Percentiles rank a stretch among this genome's conserved stretches.
Conservation (phyloP, 306 rosid species). For the Prunus mongolica region DNA sequence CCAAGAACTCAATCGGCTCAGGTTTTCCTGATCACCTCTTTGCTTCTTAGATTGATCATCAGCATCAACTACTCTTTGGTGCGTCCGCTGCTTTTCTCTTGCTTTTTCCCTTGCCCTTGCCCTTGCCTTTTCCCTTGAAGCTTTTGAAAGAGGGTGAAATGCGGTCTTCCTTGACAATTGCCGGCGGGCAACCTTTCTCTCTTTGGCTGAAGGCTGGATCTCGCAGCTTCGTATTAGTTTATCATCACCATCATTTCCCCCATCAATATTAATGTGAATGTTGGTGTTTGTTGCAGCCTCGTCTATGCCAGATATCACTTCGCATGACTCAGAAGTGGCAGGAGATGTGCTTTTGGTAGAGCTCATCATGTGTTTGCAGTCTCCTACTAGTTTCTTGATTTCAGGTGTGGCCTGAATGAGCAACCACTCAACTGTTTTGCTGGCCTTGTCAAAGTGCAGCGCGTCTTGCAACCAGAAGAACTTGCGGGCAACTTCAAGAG, state of each 20-base stretch:
- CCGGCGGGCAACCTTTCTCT: neutral
- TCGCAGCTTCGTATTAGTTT: neutral
- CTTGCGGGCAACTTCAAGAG: constrained; percentile 66
- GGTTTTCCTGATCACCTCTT: neutral
- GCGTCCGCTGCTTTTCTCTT: constrained; percentile 29
- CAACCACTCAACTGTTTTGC: constrained; percentile 92
- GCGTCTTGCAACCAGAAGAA: constrained; percentile 83
- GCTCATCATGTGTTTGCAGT: neutral
- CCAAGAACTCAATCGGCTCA: constrained; percentile 41
- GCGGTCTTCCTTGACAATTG: constrained; percentile 28
- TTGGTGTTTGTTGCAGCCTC: neutral
- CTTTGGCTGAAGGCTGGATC: neutral
- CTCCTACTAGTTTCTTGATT: constrained; percentile 52
- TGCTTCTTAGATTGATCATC: neutral
- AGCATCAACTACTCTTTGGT: too few species aligned
- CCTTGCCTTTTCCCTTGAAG: constrained; percentile 70
- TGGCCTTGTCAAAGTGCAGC: constrained; percentile 79
- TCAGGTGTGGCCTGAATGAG: constrained; percentile 49
- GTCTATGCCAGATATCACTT: neutral
- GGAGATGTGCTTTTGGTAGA: neutral
- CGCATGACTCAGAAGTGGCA: constrained; percentile 1
- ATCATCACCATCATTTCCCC: neutral
- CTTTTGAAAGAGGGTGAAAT: constrained; percentile 41
- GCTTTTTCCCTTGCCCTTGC: constrained; percentile 74
- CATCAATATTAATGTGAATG: neutral